Evolutionary conservation across 805 yeast species (phyloP).

Genomic region (Candida wancherniae): DNA sequence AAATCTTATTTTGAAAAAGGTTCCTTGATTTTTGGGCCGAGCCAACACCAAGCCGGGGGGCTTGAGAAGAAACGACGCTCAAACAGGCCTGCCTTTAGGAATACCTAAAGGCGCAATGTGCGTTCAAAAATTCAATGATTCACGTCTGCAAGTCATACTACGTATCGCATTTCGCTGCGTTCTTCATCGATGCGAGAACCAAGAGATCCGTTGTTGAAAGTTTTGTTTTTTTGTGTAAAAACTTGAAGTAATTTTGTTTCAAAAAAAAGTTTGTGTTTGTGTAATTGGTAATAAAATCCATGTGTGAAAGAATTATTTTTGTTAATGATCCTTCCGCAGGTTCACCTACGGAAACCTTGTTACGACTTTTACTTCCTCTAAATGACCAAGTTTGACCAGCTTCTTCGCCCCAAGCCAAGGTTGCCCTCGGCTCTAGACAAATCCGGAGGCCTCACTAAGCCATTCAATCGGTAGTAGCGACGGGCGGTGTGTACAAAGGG

Average conservation of each 20-base stretch:
- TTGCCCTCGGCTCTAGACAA: slow-evolving; percentile 31
- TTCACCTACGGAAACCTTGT: slow-evolving; percentile 43
- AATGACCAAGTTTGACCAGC: slow-evolving; percentile 40
- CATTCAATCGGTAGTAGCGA: slow-evolving; percentile 45
- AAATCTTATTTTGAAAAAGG: background rate
- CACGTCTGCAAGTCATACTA: slow-evolving; percentile 39
- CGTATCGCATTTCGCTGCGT: slow-evolving; percentile 28
- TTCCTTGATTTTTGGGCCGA: background rate
- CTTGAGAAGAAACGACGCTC: slow-evolving; percentile 38
- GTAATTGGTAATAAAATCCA: no score
- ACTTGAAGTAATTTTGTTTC: no score
- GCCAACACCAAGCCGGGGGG: slow-evolving; percentile 26
- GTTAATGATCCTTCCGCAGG: no score
- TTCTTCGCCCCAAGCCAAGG: slow-evolving; percentile 32
- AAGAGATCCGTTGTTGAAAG: slow-evolving; percentile 41
- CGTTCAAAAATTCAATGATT: slow-evolving; percentile 45
- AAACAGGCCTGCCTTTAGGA: slow-evolving; percentile 21
- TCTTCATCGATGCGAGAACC: slow-evolving; percentile 12
- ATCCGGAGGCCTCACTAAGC: slow-evolving; percentile 40
- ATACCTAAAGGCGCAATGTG: slow-evolving; percentile 42
- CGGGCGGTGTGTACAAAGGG: slow-evolving; percentile 41
- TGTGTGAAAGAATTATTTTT: slow-evolving; percentile 19
- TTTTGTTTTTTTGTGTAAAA: no score
- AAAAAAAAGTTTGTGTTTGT: no score
- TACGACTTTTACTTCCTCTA: slow-evolving; percentile 43